Evolutionary conservation across 805 yeast genomes (phyloP).

Genomic region (Metschnikowia corniflorae): DNA sequence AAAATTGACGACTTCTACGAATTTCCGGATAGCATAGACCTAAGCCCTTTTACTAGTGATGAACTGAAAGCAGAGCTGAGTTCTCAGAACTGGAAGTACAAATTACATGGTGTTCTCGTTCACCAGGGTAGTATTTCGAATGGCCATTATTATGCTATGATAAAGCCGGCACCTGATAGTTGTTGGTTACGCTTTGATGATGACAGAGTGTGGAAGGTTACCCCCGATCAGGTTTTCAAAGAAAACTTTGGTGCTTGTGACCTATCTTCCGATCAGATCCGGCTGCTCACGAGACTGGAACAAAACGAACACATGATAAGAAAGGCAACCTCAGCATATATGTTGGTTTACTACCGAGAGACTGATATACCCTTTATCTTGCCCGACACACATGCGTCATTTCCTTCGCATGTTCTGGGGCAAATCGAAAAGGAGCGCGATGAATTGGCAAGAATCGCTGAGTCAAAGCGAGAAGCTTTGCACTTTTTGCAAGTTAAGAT

Average conservation of each 20-base stretch:
- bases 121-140: constrained; percentile 95
- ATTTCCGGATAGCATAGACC: constrained; percentile 78
- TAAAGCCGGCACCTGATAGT: constrained; percentile 61
- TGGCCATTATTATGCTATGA: constrained; percentile 95
- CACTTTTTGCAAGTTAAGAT: constrained; percentile 49
- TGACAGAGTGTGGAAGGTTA: constrained; percentile 87
- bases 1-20: constrained; percentile 92
- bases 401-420: constrained; percentile 65
- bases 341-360: constrained; percentile 88
- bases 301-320: constrained; percentile 60
- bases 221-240: constrained; percentile 79
- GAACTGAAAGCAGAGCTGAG: constrained; percentile 38
- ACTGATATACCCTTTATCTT: constrained; percentile 54
- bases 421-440: constrained; percentile 62
- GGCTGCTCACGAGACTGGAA: constrained; percentile 53
- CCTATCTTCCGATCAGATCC: constrained; percentile 45
- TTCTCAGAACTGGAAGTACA: constrained; percentile 69
- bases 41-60: constrained; percentile 72
- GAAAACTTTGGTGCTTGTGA: constrained; percentile 87
- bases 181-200: constrained; percentile 93
- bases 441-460: constrained; percentile 51
- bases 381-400: constrained; percentile 41
- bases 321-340: constrained; percentile 92
- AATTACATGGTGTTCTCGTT: constrained; percentile 88
- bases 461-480: constrained; percentile 62